Conservation (phyloP, 441 rosid species). For the Sinapis alba region DNA sequence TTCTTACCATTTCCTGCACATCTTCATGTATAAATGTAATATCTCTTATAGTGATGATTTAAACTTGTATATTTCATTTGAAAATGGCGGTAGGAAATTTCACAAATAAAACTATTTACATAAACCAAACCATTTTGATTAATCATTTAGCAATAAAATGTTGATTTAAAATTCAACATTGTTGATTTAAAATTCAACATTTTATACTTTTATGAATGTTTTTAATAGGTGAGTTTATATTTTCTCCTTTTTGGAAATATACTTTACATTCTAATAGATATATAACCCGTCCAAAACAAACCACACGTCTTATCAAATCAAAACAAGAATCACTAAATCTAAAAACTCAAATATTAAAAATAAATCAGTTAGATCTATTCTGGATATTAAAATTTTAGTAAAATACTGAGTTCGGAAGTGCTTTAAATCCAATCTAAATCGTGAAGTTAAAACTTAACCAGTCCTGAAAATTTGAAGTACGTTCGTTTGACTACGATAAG, state of each 20-base stretch:
- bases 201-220: background rate
- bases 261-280: background rate
- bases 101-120: background rate
- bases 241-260: background rate
- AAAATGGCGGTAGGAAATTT: background rate
- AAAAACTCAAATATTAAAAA: too few relatives aligned
- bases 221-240: background rate
- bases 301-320: background rate
- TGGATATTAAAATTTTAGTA: background rate
- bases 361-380: background rate
- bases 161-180: background rate
- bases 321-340: too few relatives aligned
- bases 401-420: background rate
- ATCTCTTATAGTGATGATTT: background rate
- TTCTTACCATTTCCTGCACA: background rate
- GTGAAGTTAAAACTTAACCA: constrained; percentile 5
- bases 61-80: background rate
- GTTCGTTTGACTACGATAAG: constrained; percentile 13
- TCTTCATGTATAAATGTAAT: background rate
- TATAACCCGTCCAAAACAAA: background rate
- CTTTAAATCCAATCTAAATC: constrained; percentile 1
- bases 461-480: background rate
- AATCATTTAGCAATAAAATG: background rate
- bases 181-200: too few relatives aligned
- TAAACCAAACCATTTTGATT: background rate